Evolutionary conservation across 78 protist species (phyloP).

Genomic region (Polysphondylium violaceum): DNA sequence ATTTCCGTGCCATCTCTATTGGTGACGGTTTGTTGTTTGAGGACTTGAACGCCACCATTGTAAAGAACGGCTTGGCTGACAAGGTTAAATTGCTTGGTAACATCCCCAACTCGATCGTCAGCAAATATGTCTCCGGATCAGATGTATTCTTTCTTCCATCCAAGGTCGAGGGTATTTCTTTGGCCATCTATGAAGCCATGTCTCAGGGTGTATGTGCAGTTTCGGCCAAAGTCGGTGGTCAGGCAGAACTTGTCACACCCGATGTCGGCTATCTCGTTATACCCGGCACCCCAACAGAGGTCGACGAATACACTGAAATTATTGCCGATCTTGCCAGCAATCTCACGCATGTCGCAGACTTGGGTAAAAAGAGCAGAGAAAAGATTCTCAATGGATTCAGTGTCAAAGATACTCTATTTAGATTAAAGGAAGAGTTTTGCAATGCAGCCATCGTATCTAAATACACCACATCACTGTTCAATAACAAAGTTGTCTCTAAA

Average conservation of each 20-base stretch:
- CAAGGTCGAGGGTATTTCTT: constrained; percentile 49
- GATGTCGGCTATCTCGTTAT: constrained; percentile 66
- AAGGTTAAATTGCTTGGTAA: constrained; percentile 40
- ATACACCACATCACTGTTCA: constrained; percentile 11
- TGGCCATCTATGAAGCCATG: constrained; percentile 75
- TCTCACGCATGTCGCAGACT: background rate
- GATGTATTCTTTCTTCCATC: constrained; percentile 69
- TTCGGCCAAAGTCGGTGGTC: constrained; percentile 74
- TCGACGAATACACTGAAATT: constrained; percentile 52
- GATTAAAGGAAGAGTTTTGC: constrained; percentile 59
- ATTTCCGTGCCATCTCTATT: constrained; percentile 50
- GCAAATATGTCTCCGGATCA: constrained; percentile 31
- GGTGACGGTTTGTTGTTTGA: constrained; percentile 61
- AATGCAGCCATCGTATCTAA: constrained; percentile 38
- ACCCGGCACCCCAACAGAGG: constrained; percentile 57
- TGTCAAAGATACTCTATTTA: constrained; percentile 24
- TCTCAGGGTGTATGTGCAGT: constrained; percentile 60
- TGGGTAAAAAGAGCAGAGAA: constrained; percentile 17
- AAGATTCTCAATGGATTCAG: constrained; percentile 49
- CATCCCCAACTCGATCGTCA: constrained; percentile 28
- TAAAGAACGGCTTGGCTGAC: background rate
- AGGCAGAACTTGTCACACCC: constrained; percentile 62
- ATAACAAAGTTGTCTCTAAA: constrained; percentile 16
- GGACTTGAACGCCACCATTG: constrained; percentile 30
- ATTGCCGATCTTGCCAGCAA: constrained; percentile 33